These are phyloP conservation scores for Blastobotrys robertii DNA, from an alignment of 805 yeast species.

Conservation along the genomic window DNA sequence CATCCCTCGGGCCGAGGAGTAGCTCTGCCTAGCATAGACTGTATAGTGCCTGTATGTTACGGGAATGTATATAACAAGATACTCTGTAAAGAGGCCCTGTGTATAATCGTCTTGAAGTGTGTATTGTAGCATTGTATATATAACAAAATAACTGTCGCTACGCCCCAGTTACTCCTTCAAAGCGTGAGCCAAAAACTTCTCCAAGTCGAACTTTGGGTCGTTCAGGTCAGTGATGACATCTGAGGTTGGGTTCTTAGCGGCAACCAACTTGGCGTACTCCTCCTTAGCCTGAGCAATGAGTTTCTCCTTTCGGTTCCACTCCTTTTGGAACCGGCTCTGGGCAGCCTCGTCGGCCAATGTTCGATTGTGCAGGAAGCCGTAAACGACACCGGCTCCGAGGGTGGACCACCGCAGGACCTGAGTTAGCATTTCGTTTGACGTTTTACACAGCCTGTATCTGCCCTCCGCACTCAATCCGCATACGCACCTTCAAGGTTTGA, in stretches of 20 bases:
- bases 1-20: not conserved
- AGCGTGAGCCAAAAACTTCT: conserved; percentile 25
- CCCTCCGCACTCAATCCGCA: not conserved
- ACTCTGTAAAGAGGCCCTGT: not conserved
- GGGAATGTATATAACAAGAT: not conserved
- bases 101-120: not conserved
- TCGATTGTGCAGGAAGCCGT: conserved; percentile 82
- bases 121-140: not conserved
- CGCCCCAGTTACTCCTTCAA: conserved; percentile 9
- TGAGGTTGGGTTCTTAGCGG: conserved; percentile 24
- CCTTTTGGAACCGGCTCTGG: conserved; percentile 46
- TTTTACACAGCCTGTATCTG: not conserved
- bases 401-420: conserved; percentile 90
- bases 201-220: conserved; percentile 86
- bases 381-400: conserved; percentile 75
- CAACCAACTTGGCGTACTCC: conserved; percentile 63
- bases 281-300: conserved; percentile 83
- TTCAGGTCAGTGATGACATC: conserved; percentile 54
- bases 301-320: conserved; percentile 56
- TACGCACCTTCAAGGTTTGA: conserved; percentile 16
- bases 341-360: conserved; percentile 51
- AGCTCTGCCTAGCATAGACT: not conserved
- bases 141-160: not conserved
- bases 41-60: not conserved
- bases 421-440: not conserved